Evolutionary conservation across 805 yeast genomes (phyloP), one percentile per base, ranked within the genome.

Genomic region (Brettanomyces sp.): DNA sequence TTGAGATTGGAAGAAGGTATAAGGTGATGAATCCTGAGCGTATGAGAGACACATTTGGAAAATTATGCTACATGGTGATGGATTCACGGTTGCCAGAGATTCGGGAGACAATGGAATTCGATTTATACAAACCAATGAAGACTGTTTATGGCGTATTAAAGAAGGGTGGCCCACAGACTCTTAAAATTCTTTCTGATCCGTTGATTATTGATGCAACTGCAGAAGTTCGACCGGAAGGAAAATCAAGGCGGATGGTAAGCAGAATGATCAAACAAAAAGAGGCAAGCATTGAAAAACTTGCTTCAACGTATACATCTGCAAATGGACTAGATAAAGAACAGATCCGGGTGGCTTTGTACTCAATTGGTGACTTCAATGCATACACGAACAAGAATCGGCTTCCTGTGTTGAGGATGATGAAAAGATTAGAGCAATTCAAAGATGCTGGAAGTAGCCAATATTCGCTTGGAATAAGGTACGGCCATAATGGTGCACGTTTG

Each of bases 11-110:
- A 23, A 70, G 93, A 55, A 70, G 93, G 39, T 85, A 85, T 65
- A 85, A 85, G 58, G 80, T 85, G 54, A 81, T 85, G 89, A 85
- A 85, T 56, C 95, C 95, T 0, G 89, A 85, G 53, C 73, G 78
- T 54, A 80, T 85, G 85, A 72, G 89, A 50, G 85, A 81, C 55
- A 80, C 80, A 4, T 85, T 79, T 60, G 95, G 95, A 41, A 84
- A 85, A 56, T 66, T 85, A 47, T 81, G 85, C 65, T 85, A 85
- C 61, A 85, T 85, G 85, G 79, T 84, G 35, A 85, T 85, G 93
- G 95, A 85, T 62, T 85, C 93, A 2, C 67, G 85, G 41, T 63
- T 82, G 28, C 84, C 88, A 0, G 88, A 84, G 53, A 76, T 85
- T 48, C 76, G 73, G 52, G 77, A 74, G 13, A 79, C 79, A 44